A percentile compares a stretch with the other conserved stretches of the same genome.
These are phyloP conservation scores for Pleurotus platypus DNA, from an alignment of 768 basidiomycete species.

Conservation along the genomic window DNA sequence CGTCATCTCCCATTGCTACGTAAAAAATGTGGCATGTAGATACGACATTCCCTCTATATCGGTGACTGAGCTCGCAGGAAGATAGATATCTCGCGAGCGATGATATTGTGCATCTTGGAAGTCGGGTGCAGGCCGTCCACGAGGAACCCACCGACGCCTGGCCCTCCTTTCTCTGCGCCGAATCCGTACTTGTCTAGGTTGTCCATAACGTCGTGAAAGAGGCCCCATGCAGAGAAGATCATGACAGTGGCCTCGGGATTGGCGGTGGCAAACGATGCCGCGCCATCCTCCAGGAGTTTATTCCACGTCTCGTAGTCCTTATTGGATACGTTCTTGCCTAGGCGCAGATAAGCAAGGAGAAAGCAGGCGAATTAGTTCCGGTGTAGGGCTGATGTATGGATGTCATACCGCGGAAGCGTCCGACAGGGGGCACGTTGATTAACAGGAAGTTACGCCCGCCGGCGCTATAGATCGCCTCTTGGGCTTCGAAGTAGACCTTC, in stretches of 20 bases:
- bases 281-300: slow-evolving; percentile 16
- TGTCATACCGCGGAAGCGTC: slow-evolving; percentile 25
- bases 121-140: slow-evolving; percentile 52
- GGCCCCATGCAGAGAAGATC: slow-evolving; percentile 43
- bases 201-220: slow-evolving; percentile 45
- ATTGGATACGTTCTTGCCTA: background rate
- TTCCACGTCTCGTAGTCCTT: background rate
- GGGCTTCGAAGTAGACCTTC: slow-evolving; percentile 35
- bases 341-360: background rate
- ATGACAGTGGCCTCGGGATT: slow-evolving; percentile 46
- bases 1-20: too few species aligned
- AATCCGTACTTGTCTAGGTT: slow-evolving; percentile 40
- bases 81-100: slow-evolving; percentile 38
- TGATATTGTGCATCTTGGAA: slow-evolving; percentile 41
- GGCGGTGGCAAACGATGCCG: slow-evolving; percentile 28
- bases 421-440: slow-evolving; percentile 55
- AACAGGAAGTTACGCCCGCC: slow-evolving; percentile 57
- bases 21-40: too few species aligned
- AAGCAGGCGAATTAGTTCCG: background rate
- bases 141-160: slow-evolving; percentile 41
- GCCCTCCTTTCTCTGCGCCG: slow-evolving; percentile 22
- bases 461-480: slow-evolving; percentile 44
- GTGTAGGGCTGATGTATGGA: background rate
- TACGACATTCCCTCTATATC: background rate
- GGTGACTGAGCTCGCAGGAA: slow-evolving; percentile 25